Base-by-base conservation (phyloP, 2,329 filamentous ascomycete species). In the Alternaria novae-zelandiae region DNA sequence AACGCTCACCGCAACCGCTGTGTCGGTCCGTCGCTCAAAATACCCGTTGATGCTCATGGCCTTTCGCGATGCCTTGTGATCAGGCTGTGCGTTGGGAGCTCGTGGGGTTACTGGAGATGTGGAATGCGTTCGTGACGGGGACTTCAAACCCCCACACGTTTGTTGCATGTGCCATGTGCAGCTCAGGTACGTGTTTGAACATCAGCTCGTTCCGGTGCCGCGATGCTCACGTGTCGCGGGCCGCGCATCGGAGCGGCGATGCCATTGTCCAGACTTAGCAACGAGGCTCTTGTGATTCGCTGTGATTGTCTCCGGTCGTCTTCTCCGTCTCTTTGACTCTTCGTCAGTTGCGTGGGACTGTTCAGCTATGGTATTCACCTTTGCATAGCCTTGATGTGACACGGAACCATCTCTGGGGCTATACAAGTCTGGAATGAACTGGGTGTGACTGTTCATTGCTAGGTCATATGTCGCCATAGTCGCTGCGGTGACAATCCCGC, bases 51-150 rank as follows among this genome's bases (percentile, higher is more conserved):
- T 30, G 23, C 26, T 59, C 26, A 54, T 68, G 61, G 58, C 50
- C 50, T 45, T 47, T 57, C 49, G 57, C 13, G 12, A 53, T 62
- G 57, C 32, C 82, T 83, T 56, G 76, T 73, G 66, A 73, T 76
- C 47, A 78, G 78, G 61, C 70, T 17, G 74, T 75, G 20, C 63
- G 65, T 69, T 70, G 64, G 63, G 20, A 25, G 43, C 50, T 51
- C 58, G 66, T 64, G 57, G 62, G 50, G 30, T 46, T 17, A 12
- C 11, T 56, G 36, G 13, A 12, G 57, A 26, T 59, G 43, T 62
- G 49, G 60, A 55, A 13, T n/a, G 53, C 53, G 55, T 60, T 56
- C 30, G 64, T 57, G 44, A 32, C 44, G 12, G n/a, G 20, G 17
- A 53, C 49, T 8, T 54, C 10, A 43, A 26, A 30, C 28, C 23